These are phyloP conservation scores for Carex cristatella DNA, from an alignment of 176 grass and related monocot genomes.

Conservation along the genomic window DNA sequence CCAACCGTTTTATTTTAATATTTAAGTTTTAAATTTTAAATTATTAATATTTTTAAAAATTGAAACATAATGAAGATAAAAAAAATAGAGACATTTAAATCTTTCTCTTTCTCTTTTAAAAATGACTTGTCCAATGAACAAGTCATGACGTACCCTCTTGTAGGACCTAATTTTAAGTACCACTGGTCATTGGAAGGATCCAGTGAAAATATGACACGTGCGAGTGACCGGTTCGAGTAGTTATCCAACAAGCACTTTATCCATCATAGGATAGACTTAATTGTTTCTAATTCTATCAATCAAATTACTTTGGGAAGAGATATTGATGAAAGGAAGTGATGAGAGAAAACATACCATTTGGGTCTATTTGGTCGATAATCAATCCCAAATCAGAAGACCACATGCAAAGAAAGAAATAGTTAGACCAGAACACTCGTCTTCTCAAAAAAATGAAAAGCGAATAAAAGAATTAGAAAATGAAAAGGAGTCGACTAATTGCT, in stretches of 20 bases:
- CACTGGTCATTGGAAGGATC: neutral
- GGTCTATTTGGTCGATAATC: constrained; percentile 38
- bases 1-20: too few relatives aligned
- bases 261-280: neutral
- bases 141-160: too few relatives aligned
- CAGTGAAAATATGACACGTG: neutral
- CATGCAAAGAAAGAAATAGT: constrained; percentile 16
- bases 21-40: too few relatives aligned
- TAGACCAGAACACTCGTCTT: neutral
- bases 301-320: neutral
- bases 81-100: too few relatives aligned
- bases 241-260: neutral
- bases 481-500: neutral
- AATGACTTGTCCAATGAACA: too few relatives aligned
- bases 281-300: neutral
- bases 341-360: constrained; percentile 49
- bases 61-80: too few relatives aligned
- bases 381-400: neutral
- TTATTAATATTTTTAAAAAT: too few relatives aligned
- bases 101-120: too few relatives aligned
- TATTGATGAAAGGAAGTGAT: neutral
- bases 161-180: too few relatives aligned
- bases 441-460: neutral
- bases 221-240: neutral
- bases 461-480: neutral